Evolutionary conservation across 1,284 basidiomycete genomes (phyloP).

Genomic region (Meira nashicola): DNA sequence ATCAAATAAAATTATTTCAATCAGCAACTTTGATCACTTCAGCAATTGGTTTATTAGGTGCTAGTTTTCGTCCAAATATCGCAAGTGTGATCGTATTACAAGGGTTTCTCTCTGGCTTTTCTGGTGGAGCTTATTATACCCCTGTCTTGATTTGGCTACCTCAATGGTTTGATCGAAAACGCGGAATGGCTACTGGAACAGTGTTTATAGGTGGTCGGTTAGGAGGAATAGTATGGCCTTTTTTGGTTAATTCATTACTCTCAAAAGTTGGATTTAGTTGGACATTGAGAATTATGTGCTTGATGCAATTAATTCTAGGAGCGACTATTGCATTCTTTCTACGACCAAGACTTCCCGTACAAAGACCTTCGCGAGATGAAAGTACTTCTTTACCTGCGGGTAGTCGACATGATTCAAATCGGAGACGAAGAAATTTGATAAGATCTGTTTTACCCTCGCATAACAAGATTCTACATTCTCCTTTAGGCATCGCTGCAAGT

Average conservation of each 20-base stretch:
- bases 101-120: slow-evolving; percentile 27
- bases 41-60: slow-evolving; percentile 24
- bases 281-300: slow-evolving; percentile 25
- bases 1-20: slow-evolving; percentile 22
- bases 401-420: neutral
- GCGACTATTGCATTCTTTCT: slow-evolving; percentile 17
- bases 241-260: slow-evolving; percentile 27
- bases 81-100: slow-evolving; percentile 27
- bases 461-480: neutral
- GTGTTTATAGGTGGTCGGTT: slow-evolving; percentile 27
- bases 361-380: no score
- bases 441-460: neutral
- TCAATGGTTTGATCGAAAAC: slow-evolving; percentile 9
- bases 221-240: slow-evolving; percentile 33
- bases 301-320: slow-evolving; percentile 22
- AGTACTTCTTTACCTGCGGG: no score
- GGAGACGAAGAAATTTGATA: neutral
- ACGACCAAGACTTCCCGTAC: neutral
- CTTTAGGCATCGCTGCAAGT: neutral
- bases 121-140: slow-evolving; percentile 28
- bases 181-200: slow-evolving; percentile 13
- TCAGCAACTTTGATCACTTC: slow-evolving; percentile 17
- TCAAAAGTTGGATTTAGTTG: slow-evolving; percentile 23
- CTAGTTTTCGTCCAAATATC: slow-evolving; percentile 24
- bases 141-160: slow-evolving; percentile 31